Evolutionary conservation across 2,329 filamentous ascomycete species (phyloP).

Genomic region (Pseudopithomyces maydicus): DNA sequence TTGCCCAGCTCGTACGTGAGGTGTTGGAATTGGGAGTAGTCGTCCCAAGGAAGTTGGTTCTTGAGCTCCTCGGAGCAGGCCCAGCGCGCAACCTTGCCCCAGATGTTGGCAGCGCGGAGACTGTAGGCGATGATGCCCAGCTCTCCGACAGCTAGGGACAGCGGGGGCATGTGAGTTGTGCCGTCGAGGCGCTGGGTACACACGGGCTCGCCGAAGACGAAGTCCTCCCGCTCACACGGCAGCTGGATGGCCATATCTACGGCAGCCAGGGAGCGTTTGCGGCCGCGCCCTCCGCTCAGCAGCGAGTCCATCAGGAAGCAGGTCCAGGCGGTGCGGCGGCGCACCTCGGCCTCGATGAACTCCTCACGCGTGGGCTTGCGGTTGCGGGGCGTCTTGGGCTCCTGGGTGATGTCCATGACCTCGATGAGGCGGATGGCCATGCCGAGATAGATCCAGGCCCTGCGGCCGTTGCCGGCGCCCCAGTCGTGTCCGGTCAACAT

Average conservation of each 20-base stretch:
- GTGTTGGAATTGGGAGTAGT: slow-evolving; percentile 42
- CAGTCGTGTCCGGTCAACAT: slow-evolving; percentile 54
- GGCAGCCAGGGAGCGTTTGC: slow-evolving; percentile 42
- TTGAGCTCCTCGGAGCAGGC: slow-evolving; percentile 45
- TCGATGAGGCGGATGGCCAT: slow-evolving; percentile 49
- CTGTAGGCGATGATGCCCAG: slow-evolving; percentile 47
- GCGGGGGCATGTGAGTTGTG: slow-evolving; percentile 33
- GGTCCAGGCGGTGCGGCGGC: slow-evolving; percentile 48
- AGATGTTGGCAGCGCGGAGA: slow-evolving; percentile 47
- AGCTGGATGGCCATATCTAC: slow-evolving; percentile 47
- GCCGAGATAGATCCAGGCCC: slow-evolving; percentile 49
- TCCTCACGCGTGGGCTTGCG: slow-evolving; percentile 42
- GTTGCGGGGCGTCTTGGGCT: slow-evolving; percentile 37
- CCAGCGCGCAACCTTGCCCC: slow-evolving; percentile 49
- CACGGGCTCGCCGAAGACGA: slow-evolving; percentile 46
- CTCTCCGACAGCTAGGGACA: slow-evolving; percentile 35
- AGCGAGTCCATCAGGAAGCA: slow-evolving; percentile 51
- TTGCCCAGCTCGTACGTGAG: slow-evolving; percentile 41
- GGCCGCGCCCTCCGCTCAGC: slow-evolving; percentile 47
- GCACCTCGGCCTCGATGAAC: slow-evolving; percentile 49
- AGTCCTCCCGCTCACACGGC: slow-evolving; percentile 46
- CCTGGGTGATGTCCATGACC: slow-evolving; percentile 47
- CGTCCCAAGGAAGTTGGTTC: slow-evolving; percentile 43
- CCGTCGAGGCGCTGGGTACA: slow-evolving; percentile 43
- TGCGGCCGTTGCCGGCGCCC: slow-evolving; percentile 50